Percentiles rank a stretch among this genome's conserved stretches.
These are phyloP conservation scores for Fusarium sp. DNA, from an alignment of 2,329 filamentous ascomycete genomes.

Conservation along the genomic window DNA sequence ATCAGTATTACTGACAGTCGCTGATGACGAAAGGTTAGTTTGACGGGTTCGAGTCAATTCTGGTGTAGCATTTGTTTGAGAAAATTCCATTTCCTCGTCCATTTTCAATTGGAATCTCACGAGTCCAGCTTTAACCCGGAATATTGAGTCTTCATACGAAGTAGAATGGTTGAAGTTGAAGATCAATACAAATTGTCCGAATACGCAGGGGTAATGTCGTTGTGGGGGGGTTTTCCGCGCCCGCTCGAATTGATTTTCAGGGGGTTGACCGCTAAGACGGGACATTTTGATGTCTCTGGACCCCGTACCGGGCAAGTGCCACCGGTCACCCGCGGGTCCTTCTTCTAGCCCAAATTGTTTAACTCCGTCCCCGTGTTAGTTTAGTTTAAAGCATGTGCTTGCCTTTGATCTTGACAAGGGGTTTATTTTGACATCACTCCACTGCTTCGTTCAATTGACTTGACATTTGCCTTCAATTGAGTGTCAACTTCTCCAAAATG, in stretches of 20 bases:
- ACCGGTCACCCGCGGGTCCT: conserved; percentile 23
- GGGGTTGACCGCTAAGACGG: conserved; percentile 39
- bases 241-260: conserved; percentile 22
- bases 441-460: conserved; percentile 29
- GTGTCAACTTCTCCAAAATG: conserved; percentile 40
- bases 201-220: conserved; percentile 14
- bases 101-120: background rate
- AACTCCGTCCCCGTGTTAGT: conserved; percentile 26
- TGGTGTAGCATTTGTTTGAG: conserved; percentile 22
- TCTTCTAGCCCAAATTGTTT: background rate
- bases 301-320: conserved; percentile 24
- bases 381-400: conserved; percentile 34
- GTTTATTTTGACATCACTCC: conserved; percentile 18
- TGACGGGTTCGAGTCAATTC: conserved; percentile 9
- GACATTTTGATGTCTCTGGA: conserved; percentile 4
- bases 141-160: background rate
- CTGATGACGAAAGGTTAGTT: conserved; percentile 3
- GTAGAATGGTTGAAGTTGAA: background rate
- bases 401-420: background rate
- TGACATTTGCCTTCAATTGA: background rate
- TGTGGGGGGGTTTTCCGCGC: conserved; percentile 10
- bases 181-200: conserved; percentile 11
- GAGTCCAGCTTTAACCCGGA: background rate
- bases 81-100: conserved; percentile 4
- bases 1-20: conserved; percentile 22